Percentiles rank a stretch among this genome's conserved stretches.
Evolutionary conservation across 768 basidiomycete species (phyloP).

Genomic region (Chalciporus chontae): DNA sequence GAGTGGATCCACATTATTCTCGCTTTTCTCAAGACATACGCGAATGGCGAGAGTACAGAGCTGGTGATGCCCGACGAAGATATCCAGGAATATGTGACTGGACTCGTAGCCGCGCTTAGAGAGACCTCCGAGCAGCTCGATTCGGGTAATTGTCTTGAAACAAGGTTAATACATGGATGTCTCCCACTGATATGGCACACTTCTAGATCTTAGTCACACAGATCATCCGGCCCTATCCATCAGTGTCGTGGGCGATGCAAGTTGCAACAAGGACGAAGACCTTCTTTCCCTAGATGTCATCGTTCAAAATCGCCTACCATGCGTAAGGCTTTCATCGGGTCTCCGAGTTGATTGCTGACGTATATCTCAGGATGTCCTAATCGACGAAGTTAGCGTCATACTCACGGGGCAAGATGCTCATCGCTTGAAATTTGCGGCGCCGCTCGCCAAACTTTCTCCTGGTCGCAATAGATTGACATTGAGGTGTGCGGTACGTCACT

Average conservation of each 20-base stretch:
- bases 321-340: slow-evolving; percentile 48
- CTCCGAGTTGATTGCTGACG: slow-evolving; percentile 7
- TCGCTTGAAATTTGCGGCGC: slow-evolving; percentile 51
- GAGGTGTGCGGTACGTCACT: slow-evolving; percentile 65
- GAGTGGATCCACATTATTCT: slow-evolving; percentile 82
- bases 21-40: slow-evolving; percentile 69
- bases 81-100: slow-evolving; percentile 47
- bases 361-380: slow-evolving; percentile 47
- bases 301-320: slow-evolving; percentile 67
- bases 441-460: slow-evolving; percentile 42
- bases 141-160: slow-evolving; percentile 39
- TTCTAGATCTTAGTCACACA: slow-evolving; percentile 58
- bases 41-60: slow-evolving; percentile 51
- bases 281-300: slow-evolving; percentile 57
- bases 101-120: slow-evolving; percentile 48
- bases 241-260: slow-evolving; percentile 43
- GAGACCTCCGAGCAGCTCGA: slow-evolving; percentile 50
- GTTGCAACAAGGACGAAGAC: slow-evolving; percentile 58
- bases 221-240: slow-evolving; percentile 70
- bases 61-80: slow-evolving; percentile 53
- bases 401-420: slow-evolving; percentile 62
- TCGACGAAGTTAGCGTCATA: slow-evolving; percentile 60
- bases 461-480: slow-evolving; percentile 59
- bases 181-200: slow-evolving; percentile 5
- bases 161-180: slow-evolving; percentile 2